Evolutionary conservation across 768 basidiomycete species (phyloP).

Genomic region (Trametopsis cervina): DNA sequence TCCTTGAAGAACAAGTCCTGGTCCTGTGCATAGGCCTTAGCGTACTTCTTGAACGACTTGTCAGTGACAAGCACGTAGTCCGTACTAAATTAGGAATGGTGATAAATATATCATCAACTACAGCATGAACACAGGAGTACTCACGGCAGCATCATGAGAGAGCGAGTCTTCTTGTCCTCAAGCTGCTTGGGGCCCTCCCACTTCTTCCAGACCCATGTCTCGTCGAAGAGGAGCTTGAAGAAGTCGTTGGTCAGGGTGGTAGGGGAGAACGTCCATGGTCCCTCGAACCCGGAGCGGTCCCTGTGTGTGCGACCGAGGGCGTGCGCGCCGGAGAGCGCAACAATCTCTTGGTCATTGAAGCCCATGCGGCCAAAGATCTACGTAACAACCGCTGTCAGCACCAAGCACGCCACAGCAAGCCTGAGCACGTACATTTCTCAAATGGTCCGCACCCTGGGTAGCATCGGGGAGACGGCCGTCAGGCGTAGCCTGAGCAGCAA

Average conservation of each 20-base stretch:
- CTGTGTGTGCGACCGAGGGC: constrained; percentile 93
- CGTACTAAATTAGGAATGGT: constrained; percentile 39
- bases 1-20: constrained; percentile 90
- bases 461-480: constrained; percentile 91
- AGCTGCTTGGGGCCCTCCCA: constrained; percentile 93
- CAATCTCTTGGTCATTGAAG: constrained; percentile 97
- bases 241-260: constrained; percentile 83
- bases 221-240: constrained; percentile 79
- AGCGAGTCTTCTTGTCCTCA: constrained; percentile 83
- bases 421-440: constrained; percentile 72
- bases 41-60: constrained; percentile 87
- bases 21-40: constrained; percentile 81
- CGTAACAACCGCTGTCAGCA: background rate
- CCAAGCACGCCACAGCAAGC: constrained; percentile 4
- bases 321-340: constrained; percentile 90
- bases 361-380: constrained; percentile 22
- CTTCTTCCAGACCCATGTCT: constrained; percentile 96
- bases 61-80: constrained; percentile 87
- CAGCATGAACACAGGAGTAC: constrained; percentile 22
- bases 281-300: constrained; percentile 75
- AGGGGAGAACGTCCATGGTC: constrained; percentile 95
- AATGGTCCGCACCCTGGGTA: constrained; percentile 73
- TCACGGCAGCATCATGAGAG: constrained; percentile 94
- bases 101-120: background rate
- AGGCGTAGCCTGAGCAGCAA: constrained; percentile 65